A percentile compares a stretch with the other conserved stretches of the same genome.
phyloP scores from a whole-genome alignment of 148 eudicot genomes.

The Diospyros lotus region DNA sequence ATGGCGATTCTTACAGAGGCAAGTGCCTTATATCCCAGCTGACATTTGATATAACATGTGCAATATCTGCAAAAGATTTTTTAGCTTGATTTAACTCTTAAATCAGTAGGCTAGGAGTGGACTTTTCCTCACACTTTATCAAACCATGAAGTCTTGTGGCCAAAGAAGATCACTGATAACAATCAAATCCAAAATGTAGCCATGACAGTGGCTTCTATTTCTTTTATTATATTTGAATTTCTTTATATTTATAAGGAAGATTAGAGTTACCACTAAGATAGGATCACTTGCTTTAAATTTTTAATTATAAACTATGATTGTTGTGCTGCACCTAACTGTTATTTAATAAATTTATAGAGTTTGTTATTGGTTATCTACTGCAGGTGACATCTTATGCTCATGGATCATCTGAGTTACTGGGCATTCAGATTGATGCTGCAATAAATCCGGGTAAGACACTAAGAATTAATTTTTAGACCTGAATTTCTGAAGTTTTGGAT shows the following conservation, averaged over 20 bases:
- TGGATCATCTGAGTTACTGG: slow-evolving; percentile 85
- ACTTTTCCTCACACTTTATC: no score
- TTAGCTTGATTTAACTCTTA: not conserved
- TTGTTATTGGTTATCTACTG: slow-evolving; percentile 17
- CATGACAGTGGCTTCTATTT: not conserved
- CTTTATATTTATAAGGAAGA: not conserved
- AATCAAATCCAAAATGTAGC: not conserved
- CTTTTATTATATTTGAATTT: not conserved
- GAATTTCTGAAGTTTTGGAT: not conserved
- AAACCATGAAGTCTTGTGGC: no score
- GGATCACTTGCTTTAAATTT: not conserved
- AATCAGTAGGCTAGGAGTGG: no score
- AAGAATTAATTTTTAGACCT: not conserved
- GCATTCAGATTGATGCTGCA: slow-evolving; percentile 97
- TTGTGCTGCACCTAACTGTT: not conserved
- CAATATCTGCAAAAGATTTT: not conserved
- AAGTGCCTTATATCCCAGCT: not conserved
- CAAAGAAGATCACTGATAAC: not conserved
- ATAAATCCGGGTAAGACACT: slow-evolving; percentile 79
- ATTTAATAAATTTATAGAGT: not conserved
- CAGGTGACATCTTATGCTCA: slow-evolving; percentile 93
- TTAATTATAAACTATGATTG: not conserved
- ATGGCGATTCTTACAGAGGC: not conserved
- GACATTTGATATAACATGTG: not conserved
- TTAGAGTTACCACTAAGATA: not conserved